phyloP scores from a whole-genome alignment of 139 green algal genomes.

The Penium margaritaceum region DNA sequence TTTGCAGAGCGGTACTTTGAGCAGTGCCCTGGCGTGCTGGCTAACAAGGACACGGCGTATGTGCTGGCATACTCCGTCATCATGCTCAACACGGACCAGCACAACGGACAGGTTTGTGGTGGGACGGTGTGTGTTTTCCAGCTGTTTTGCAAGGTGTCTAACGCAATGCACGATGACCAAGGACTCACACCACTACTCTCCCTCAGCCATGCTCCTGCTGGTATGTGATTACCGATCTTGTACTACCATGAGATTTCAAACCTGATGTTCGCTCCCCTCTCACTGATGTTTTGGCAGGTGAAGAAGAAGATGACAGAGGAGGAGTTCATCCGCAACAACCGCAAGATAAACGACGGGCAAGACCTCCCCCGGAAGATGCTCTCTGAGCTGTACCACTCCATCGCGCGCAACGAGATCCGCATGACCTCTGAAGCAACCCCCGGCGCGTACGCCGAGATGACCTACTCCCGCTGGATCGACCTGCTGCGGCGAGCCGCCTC shows the following conservation, averaged over 20 bases:
- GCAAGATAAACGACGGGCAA: conserved; percentile 67
- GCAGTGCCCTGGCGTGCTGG: conserved; percentile 19
- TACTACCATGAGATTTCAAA: no score
- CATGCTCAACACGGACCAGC: conserved; percentile 81
- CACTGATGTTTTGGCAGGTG: conserved; percentile 61
- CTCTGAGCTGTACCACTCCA: conserved; percentile 58
- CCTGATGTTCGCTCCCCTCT: no score
- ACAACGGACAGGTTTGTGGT: conserved; percentile 54
- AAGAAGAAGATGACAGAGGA: conserved; percentile 78
- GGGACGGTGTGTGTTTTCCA: no score
- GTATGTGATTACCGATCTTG: no score
- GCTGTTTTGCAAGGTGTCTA: no score
- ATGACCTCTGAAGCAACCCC: conserved; percentile 51
- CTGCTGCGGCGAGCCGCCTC: conserved; percentile 41
- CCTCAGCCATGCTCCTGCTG: no score
- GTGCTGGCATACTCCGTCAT: conserved; percentile 73
- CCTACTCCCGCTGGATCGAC: conserved; percentile 58
- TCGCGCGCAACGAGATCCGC: conserved; percentile 65
- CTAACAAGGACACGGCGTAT: conserved; percentile 62
- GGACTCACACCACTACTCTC: no score
- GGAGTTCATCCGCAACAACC: conserved; percentile 74
- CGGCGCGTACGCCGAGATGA: conserved; percentile 37
- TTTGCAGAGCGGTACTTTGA: conserved; percentile 53
- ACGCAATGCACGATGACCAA: no score
- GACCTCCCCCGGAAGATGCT: conserved; percentile 61